phyloP scores from a whole-genome alignment of 306 rosid genomes.

The Herpetospermum pedunculosum region DNA sequence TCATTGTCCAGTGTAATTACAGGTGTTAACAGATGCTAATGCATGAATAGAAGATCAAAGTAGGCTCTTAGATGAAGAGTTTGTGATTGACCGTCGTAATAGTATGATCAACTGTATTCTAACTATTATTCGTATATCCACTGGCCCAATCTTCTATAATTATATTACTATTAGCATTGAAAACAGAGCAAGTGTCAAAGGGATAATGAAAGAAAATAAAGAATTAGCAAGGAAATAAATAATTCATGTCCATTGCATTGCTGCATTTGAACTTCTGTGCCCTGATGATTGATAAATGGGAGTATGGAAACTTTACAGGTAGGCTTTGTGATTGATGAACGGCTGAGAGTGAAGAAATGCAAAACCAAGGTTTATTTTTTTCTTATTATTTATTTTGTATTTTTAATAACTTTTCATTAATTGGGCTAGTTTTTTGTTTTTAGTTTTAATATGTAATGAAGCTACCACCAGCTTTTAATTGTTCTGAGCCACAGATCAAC shows the following conservation, averaged over 20 bases:
- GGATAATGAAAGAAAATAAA: background rate
- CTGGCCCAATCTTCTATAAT: background rate
- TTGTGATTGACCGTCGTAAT: background rate
- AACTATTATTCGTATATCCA: background rate
- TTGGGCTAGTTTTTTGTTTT: background rate
- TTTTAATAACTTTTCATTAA: background rate
- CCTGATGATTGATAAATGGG: background rate
- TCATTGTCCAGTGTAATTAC: background rate
- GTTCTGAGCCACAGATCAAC: background rate
- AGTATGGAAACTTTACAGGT: conserved; percentile 29
- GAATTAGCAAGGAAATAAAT: background rate
- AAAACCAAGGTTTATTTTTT: conserved; percentile 51
- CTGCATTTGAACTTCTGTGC: background rate
- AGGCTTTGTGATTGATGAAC: conserved; percentile 85
- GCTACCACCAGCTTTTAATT: background rate
- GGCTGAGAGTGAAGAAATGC: conserved; percentile 63
- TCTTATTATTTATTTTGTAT: background rate
- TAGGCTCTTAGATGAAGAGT: background rate
- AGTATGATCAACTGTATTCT: background rate
- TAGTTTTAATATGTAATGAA: background rate
- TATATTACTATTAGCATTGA: background rate
- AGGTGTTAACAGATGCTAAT: background rate
- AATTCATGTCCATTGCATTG: background rate
- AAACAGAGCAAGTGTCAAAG: background rate
- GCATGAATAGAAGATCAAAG: background rate